These are phyloP conservation scores for Oxytropis ochrocephala DNA, from an alignment of 306 rosid genomes.

Conservation along the genomic window DNA sequence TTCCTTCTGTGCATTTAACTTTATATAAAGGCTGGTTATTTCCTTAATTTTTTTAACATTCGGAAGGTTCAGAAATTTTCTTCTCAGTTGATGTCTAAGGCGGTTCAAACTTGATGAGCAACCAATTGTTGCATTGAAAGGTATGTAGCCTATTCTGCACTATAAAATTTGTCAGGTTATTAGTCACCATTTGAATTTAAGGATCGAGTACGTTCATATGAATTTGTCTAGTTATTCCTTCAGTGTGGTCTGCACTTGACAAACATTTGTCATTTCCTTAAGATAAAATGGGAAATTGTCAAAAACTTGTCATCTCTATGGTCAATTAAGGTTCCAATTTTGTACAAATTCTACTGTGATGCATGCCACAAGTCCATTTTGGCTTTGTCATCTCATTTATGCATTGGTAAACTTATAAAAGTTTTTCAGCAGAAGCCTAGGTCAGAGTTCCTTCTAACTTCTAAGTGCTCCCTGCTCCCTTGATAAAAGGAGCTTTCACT, in stretches of 20 bases:
- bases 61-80: slow-evolving; percentile 71
- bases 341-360: slow-evolving; percentile 8
- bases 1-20: neutral
- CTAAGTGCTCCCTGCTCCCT: too few species aligned
- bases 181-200: slow-evolving; percentile 12
- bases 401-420: neutral
- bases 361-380: neutral
- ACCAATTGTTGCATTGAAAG: slow-evolving; percentile 18
- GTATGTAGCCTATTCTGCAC: slow-evolving; percentile 25
- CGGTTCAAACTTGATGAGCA: slow-evolving; percentile 39
- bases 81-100: slow-evolving; percentile 48
- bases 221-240: slow-evolving; percentile 10
- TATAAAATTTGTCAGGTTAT: neutral
- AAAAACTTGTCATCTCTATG: neutral
- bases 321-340: slow-evolving; percentile 3
- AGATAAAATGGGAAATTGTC: slow-evolving; percentile 5
- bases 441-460: neutral
- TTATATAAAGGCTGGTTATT: neutral
- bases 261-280: neutral
- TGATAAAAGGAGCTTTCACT: neutral
- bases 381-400: neutral
- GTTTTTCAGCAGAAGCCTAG: neutral
- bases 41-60: slow-evolving; percentile 58
- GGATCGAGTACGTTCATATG: slow-evolving; percentile 4
- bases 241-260: slow-evolving; percentile 12